Evolutionary conservation across 2,329 filamentous ascomycete species (phyloP).

Genomic region (Exophiala sp.): DNA sequence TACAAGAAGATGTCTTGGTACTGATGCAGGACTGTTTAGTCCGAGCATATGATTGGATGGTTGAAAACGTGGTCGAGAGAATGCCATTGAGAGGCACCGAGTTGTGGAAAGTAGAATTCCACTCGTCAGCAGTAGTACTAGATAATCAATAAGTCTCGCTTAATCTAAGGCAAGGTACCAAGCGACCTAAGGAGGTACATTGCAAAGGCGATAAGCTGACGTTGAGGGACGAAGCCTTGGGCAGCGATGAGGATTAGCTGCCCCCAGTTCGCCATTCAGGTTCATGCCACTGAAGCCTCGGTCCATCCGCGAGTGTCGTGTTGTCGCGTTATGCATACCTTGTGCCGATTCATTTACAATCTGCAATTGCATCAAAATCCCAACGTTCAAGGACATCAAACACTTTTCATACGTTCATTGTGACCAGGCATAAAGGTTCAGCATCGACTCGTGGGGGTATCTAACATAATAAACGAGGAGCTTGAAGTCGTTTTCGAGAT

Average conservation of each 20-base stretch:
- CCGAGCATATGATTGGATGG: not conserved
- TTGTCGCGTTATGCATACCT: not conserved
- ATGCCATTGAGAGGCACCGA: not conserved
- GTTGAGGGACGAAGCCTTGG: too few relatives aligned
- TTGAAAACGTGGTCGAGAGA: not conserved
- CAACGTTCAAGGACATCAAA: too few relatives aligned
- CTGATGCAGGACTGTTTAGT: not conserved
- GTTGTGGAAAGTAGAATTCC: too few relatives aligned
- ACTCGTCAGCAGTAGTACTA: too few relatives aligned
- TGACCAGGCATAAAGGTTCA: conserved; percentile 39
- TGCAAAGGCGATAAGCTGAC: too few relatives aligned
- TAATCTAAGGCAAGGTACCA: too few relatives aligned
- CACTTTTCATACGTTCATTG: conserved; percentile 9
- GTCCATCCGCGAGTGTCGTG: too few relatives aligned
- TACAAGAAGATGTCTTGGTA: not conserved
- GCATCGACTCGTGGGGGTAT: conserved; percentile 52
- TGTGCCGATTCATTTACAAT: not conserved
- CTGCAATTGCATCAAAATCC: not conserved
- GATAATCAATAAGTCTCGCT: too few relatives aligned
- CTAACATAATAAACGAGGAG: conserved; percentile 46
- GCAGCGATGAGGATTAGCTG: too few relatives aligned
- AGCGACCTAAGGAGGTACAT: too few relatives aligned
- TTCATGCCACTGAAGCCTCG: too few relatives aligned
- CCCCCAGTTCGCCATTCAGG: too few relatives aligned
- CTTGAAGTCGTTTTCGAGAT: conserved; percentile 34